Conservation (phyloP, 108 stramenopile species). For the Mediolabrus comicus region DNA sequence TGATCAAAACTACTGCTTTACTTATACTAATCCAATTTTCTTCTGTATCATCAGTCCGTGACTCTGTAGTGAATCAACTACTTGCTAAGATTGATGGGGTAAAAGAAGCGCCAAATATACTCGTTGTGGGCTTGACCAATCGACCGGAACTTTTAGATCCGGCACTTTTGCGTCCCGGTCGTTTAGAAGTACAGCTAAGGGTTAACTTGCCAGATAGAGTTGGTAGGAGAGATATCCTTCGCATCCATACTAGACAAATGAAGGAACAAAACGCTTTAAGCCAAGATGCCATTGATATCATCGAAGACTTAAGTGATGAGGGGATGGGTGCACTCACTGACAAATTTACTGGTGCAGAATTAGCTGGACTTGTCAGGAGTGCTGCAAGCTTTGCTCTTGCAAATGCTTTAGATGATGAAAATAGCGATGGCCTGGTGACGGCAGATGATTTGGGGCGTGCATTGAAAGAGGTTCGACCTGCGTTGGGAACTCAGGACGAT, state of each 20-base stretch:
- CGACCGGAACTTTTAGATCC: constrained; percentile 85
- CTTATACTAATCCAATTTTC: not conserved
- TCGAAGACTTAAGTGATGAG: constrained; percentile 65
- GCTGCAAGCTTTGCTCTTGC: constrained; percentile 85
- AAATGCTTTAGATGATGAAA: constrained; percentile 50
- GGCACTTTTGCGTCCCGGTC: constrained; percentile 79
- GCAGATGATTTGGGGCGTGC: constrained; percentile 56
- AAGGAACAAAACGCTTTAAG: constrained; percentile 72
- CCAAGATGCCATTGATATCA: constrained; percentile 40
- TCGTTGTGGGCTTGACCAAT: constrained; percentile 89
- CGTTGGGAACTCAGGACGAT: constrained; percentile 75
- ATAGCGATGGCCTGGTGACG: constrained; percentile 42
- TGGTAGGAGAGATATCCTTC: constrained; percentile 77
- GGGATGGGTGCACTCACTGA: constrained; percentile 71
- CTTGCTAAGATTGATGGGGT: constrained; percentile 81
- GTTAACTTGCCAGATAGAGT: constrained; percentile 70
- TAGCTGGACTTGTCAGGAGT: constrained; percentile 85
- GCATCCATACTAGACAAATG: constrained; percentile 89
- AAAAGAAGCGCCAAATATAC: constrained; percentile 64
- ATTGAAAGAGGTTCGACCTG: constrained; percentile 68
- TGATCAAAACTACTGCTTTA: not conserved
- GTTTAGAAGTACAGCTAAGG: constrained; percentile 87
- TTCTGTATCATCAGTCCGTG: constrained; percentile 42
- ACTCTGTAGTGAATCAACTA: constrained; percentile 90
- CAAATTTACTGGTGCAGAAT: constrained; percentile 87